Conservation (phyloP, 2,329 filamentous ascomycete genomes). For the Xylariomycetidae sp. region DNA sequence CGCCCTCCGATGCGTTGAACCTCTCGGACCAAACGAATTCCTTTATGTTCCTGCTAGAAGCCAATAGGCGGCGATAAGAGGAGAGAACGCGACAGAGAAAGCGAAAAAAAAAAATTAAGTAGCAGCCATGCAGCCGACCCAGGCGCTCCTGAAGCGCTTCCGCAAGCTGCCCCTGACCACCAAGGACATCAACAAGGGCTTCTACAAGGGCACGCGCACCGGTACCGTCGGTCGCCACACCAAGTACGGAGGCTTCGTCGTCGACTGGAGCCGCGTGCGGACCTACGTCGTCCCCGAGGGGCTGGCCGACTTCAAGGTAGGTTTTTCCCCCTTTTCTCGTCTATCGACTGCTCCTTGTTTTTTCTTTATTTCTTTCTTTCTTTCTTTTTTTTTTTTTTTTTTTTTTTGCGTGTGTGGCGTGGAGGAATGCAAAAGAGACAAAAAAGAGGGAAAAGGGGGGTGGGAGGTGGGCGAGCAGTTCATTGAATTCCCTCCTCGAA, state of each 20-base stretch:
- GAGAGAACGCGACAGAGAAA: slow-evolving; percentile 1
- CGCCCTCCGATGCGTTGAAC: too few relatives aligned
- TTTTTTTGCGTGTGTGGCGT: not conserved
- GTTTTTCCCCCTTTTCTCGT: slow-evolving; percentile 14
- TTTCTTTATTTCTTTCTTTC: not conserved
- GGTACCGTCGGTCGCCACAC: slow-evolving; percentile 85
- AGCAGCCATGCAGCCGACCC: slow-evolving; percentile 72
- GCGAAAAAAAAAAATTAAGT: slow-evolving; percentile 31
- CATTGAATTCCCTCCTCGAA: too few relatives aligned
- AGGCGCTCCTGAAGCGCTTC: slow-evolving; percentile 61
- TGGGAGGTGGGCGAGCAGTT: too few relatives aligned
- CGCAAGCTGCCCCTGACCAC: slow-evolving; percentile 80
- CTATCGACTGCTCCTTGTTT: too few relatives aligned
- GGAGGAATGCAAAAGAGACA: not conserved
- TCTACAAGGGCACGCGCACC: slow-evolving; percentile 93
- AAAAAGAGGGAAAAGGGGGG: not conserved
- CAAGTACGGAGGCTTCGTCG: slow-evolving; percentile 74
- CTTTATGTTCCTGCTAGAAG: not conserved
- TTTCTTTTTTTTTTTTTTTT: slow-evolving; percentile 1
- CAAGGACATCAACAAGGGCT: slow-evolving; percentile 88
- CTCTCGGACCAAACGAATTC: too few relatives aligned
- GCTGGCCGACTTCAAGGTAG: slow-evolving; percentile 68
- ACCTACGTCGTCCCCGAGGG: slow-evolving; percentile 78
- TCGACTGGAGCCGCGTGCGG: slow-evolving; percentile 84
- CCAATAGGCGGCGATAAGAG: not conserved